phyloP scores from a whole-genome alignment of 2,329 filamentous ascomycete species.

The Chaetothyriales sp. region DNA sequence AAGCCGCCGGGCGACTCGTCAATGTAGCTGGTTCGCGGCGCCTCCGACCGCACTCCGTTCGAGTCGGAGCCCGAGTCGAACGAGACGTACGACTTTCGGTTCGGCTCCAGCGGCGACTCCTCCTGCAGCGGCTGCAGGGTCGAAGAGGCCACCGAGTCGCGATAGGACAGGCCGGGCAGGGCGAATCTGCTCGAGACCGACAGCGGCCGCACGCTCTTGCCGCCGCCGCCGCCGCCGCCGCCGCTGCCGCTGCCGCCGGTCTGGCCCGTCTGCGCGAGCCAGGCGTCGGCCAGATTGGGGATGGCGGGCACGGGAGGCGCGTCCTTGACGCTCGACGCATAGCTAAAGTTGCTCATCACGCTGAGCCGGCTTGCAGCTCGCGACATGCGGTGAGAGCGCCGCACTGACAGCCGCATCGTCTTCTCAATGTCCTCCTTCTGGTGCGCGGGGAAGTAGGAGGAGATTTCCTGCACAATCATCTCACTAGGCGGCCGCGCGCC shows the following conservation, averaged over 20 bases:
- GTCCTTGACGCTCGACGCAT: slow-evolving; percentile 81
- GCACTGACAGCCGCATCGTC: slow-evolving; percentile 82
- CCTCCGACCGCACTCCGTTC: slow-evolving; percentile 56
- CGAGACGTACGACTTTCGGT: slow-evolving; percentile 92
- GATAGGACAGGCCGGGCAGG: slow-evolving; percentile 50
- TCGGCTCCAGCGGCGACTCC: slow-evolving; percentile 72
- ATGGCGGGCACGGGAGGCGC: slow-evolving; percentile 92
- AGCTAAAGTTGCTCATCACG: slow-evolving; percentile 84
- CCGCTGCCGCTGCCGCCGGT: too few relatives aligned
- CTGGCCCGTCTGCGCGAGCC: slow-evolving; percentile 55
- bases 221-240: too few relatives aligned
- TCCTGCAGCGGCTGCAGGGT: slow-evolving; percentile 77
- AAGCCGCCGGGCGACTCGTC: slow-evolving; percentile 64
- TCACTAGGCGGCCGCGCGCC: slow-evolving; percentile 89
- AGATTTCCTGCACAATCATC: slow-evolving; percentile 89
- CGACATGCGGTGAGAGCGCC: slow-evolving; percentile 79
- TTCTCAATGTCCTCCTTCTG: slow-evolving; percentile 88
- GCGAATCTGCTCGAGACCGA: slow-evolving; percentile 42
- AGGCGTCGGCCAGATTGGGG: slow-evolving; percentile 47
- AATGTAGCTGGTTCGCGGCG: slow-evolving; percentile 66
- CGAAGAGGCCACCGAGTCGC: slow-evolving; percentile 80
- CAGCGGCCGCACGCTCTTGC: slow-evolving; percentile 36
- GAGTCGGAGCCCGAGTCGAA: slow-evolving; percentile 47
- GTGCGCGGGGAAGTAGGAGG: slow-evolving; percentile 94
- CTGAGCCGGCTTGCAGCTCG: slow-evolving; percentile 86